These are phyloP conservation scores for Macrophomina tecta DNA, from an alignment of 2,329 filamentous ascomycete genomes.

Conservation along the genomic window DNA sequence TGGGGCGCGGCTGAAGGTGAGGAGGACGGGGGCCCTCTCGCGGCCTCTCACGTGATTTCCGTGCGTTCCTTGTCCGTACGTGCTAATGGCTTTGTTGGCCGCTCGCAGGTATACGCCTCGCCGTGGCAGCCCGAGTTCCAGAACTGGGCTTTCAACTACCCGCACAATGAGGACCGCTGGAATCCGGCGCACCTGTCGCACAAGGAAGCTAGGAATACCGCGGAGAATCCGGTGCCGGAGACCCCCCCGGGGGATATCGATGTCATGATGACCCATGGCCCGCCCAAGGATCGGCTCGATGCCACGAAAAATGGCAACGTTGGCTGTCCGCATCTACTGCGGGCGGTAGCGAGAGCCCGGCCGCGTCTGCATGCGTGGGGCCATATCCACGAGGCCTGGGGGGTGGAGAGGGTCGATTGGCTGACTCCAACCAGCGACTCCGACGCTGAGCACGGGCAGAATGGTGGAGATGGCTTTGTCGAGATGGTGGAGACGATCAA, in stretches of 20 bases:
- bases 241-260: conserved; percentile 55
- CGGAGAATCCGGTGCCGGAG: conserved; percentile 36
- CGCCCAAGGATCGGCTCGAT: conserved; percentile 60
- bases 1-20: conserved; percentile 55
- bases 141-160: conserved; percentile 63
- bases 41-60: not conserved
- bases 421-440: conserved; percentile 31
- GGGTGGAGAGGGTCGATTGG: conserved; percentile 48
- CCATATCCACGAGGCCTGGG: conserved; percentile 64
- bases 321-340: conserved; percentile 62
- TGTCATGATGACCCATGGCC: conserved; percentile 67
- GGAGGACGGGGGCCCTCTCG: not conserved
- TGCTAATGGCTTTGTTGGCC: not conserved
- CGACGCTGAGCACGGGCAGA: conserved; percentile 5
- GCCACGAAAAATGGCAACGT: conserved; percentile 43
- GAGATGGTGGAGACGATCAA: conserved; percentile 19
- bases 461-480: conserved; percentile 2
- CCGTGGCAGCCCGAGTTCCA: conserved; percentile 64
- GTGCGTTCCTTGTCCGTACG: not conserved
- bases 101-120: conserved; percentile 55
- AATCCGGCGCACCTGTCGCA: conserved; percentile 48
- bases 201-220: conserved; percentile 30
- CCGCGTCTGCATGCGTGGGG: conserved; percentile 67
- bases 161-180: conserved; percentile 57
- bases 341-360: conserved; percentile 56